Evolutionary conservation across 306 rosid genomes (phyloP).

Genomic region (Lathyrus oleraceus): DNA sequence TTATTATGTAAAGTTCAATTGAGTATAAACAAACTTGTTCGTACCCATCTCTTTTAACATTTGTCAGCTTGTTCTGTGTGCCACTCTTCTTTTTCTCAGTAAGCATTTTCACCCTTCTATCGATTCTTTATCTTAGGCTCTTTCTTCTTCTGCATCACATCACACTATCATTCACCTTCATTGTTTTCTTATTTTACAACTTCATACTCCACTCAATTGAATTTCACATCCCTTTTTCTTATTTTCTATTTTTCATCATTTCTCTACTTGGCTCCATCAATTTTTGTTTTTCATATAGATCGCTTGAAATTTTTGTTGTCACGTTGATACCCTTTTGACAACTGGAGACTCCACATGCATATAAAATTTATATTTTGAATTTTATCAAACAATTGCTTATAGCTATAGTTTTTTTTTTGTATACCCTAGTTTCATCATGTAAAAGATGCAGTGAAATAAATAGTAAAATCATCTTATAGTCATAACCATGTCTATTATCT

Average conservation of each 20-base stretch:
- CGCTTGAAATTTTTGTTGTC: slow-evolving; percentile 38
- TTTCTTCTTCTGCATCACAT: slow-evolving; percentile 42
- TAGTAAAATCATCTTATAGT: slow-evolving; percentile 7
- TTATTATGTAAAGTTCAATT: too few relatives aligned
- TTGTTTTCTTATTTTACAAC: slow-evolving; percentile 8
- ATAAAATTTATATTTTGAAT: slow-evolving; percentile 30
- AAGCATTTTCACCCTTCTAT: slow-evolving; percentile 40
- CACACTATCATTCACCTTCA: slow-evolving; percentile 32
- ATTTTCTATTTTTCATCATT: neutral
- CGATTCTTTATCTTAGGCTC: slow-evolving; percentile 31
- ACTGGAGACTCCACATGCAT: slow-evolving; percentile 39
- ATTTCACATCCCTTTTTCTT: slow-evolving; percentile 37
- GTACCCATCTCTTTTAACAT: slow-evolving; percentile 51
- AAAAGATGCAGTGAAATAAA: slow-evolving; percentile 30
- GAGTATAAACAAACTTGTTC: neutral
- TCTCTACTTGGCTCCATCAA: slow-evolving; percentile 29
- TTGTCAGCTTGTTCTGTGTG: slow-evolving; percentile 56
- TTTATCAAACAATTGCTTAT: slow-evolving; percentile 2
- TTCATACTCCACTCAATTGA: slow-evolving; percentile 40
- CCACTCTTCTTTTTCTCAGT: slow-evolving; percentile 42
- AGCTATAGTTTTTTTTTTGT: slow-evolving; percentile 2
- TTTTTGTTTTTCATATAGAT: slow-evolving; percentile 38
- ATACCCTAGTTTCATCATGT: slow-evolving; percentile 17
- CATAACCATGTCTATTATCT: slow-evolving; percentile 16
- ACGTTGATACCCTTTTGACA: slow-evolving; percentile 39